Evolutionary conservation across 2,329 filamentous ascomycete species (phyloP), one percentile per base, ranked within the genome.

Genomic region (Diaporthe citriasiana): DNA sequence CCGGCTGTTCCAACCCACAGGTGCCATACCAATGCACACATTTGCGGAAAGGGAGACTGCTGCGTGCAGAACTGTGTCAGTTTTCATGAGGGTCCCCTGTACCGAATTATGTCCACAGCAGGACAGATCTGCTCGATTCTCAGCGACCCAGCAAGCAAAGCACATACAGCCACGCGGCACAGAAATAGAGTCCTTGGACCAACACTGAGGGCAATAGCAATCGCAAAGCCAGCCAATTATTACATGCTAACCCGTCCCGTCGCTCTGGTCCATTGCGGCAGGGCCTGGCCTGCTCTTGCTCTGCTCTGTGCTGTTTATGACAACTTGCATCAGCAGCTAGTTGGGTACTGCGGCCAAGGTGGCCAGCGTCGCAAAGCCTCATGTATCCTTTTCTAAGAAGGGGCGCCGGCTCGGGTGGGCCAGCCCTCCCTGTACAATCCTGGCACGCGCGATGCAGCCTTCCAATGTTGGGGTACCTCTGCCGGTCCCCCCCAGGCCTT

Each of bases 401-500:
- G 42, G 33, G 8, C 55, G 56, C 27, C 27, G 47, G 25, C 25
- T n/a, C 42, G 59, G 27, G 47, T 68, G 63, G 63, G 63, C 63
- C 47, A 53, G 47, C 13, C 47, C 63, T 68, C 47, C 63, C 63
- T 53, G 45, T 53, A 51, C 45, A 53, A 68, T 53, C 63, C 47
- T 40, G 63, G 63, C 63, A 53, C 47, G 63, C 63, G 63, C 63
- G 30, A 38, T 68, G 63, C 63, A 68, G 63, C 63, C 63, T 53
- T 50, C 33, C 63, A 68, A 40, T 38, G 45, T 66, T 66, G 45
- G 63, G 63, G 63, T 51, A 66, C 63, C 63, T 66, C 27, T 53
- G 47, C 63, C 63, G 47, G 63, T 27, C 70, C 73, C 70, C 22
- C 56, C 55, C 40, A 59, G 55, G 70, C 73, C 47, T n/a, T 40